A percentile compares a stretch with the other conserved stretches of the same genome.
Conservation (phyloP, 768 basidiomycete species). For the Exsudoporus frostii region DNA sequence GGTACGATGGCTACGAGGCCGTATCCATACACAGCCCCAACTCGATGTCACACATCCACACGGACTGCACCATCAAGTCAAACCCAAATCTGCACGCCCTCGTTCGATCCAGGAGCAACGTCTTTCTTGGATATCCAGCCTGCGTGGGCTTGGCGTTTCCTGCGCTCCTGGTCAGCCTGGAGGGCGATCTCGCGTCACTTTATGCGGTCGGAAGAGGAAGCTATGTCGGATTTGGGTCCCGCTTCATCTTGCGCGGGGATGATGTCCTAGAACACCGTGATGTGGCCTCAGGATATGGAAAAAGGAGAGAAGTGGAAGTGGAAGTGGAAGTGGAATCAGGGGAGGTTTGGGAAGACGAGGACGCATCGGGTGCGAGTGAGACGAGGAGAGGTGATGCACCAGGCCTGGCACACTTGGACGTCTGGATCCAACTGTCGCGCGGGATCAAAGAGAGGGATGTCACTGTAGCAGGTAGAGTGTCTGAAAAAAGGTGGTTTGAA, state of each 20-base stretch:
- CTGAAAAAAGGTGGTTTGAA: conserved; percentile 33
- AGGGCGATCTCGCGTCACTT: conserved; percentile 56
- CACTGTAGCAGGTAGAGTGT: too few relatives aligned
- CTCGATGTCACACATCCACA: conserved; percentile 85
- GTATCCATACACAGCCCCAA: conserved; percentile 66
- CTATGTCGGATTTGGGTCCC: conserved; percentile 7
- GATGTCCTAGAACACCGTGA: conserved; percentile 81
- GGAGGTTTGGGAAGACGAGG: conserved; percentile 25
- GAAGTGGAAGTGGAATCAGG: too few relatives aligned
- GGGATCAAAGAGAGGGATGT: too few relatives aligned
- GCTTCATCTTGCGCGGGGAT: conserved; percentile 67
- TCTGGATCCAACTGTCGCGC: too few relatives aligned
- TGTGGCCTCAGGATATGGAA: conserved; percentile 72
- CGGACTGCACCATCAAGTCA: too few relatives aligned
- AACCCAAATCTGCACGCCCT: conserved; percentile 76
- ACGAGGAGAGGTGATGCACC: too few relatives aligned
- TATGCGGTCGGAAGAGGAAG: conserved; percentile 36
- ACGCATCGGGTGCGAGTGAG: conserved; percentile 3
- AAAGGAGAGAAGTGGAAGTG: conserved; percentile 77
- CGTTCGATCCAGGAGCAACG: conserved; percentile 43
- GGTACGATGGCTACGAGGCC: too few relatives aligned
- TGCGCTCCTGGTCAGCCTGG: too few relatives aligned
- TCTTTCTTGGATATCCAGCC: conserved; percentile 62
- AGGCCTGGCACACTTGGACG: too few relatives aligned
- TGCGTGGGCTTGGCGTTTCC: too few relatives aligned